Evolutionary conservation across 192 early-diverging fungal genomes (phyloP).

Genomic region (Powellomyces hirtus): DNA sequence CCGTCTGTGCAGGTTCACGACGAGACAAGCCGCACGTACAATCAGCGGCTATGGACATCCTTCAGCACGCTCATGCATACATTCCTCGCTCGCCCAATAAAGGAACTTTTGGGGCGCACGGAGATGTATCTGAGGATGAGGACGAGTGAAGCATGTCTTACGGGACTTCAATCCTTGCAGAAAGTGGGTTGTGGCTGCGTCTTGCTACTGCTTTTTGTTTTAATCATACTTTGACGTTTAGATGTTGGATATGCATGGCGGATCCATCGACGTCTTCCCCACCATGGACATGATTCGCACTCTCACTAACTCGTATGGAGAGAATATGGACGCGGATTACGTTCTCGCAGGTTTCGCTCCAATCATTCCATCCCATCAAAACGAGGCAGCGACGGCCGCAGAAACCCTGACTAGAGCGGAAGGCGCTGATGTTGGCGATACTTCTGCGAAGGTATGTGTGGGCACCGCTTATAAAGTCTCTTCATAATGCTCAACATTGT

Average conservation of each 20-base stretch:
- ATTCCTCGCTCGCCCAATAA: background rate
- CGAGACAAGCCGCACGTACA: background rate
- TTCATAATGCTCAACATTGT: too few relatives aligned
- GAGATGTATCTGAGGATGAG: slow-evolving; percentile 20
- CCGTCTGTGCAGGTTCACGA: background rate
- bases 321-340: background rate
- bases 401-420: too few relatives aligned
- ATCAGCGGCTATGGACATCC: slow-evolving; percentile 11
- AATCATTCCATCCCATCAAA: too few relatives aligned
- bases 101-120: slow-evolving; percentile 1
- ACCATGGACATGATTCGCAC: slow-evolving; percentile 6
- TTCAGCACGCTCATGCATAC: background rate
- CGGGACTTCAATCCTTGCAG: background rate
- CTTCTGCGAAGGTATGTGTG: too few relatives aligned
- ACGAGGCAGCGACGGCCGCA: too few relatives aligned
- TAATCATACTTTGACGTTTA: too few relatives aligned
- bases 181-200: background rate
- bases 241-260: background rate
- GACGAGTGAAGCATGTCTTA: slow-evolving; percentile 13
- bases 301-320: slow-evolving; percentile 1
- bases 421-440: too few relatives aligned
- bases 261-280: background rate
- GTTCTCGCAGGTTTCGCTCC: background rate
- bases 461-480: too few relatives aligned
- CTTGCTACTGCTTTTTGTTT: too few relatives aligned